Percentiles rank a stretch among this genome's conserved stretches.
phyloP scores from a whole-genome alignment of 139 green algal genomes.

The Nannochloris sp. region DNA sequence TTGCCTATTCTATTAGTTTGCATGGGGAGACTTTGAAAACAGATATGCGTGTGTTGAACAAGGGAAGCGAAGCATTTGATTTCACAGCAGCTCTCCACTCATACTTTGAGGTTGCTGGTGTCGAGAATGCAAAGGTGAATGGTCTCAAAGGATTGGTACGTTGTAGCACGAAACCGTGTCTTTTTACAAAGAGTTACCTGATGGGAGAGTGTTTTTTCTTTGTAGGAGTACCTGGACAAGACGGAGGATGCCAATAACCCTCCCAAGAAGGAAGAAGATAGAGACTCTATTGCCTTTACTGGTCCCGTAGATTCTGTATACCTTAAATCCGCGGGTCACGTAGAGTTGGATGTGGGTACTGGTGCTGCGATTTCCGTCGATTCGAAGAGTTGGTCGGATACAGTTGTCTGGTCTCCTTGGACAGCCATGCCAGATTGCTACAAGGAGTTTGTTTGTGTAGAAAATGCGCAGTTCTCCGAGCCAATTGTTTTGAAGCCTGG shows the following conservation, averaged over 20 bases:
- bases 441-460: constrained; percentile 77
- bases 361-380: constrained; percentile 42
- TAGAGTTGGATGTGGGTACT: constrained; percentile 74
- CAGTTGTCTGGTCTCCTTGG: constrained; percentile 51
- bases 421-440: constrained; percentile 62
- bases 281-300: constrained; percentile 52
- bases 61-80: constrained; percentile 60
- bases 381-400: constrained; percentile 32
- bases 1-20: constrained; percentile 65
- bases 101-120: constrained; percentile 84
- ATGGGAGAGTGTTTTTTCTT: too few relatives aligned
- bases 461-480: constrained; percentile 60
- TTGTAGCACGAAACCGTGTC: background rate
- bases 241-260: constrained; percentile 67
- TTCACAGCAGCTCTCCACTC: constrained; percentile 95
- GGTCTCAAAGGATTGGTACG: constrained; percentile 60
- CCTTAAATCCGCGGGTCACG: constrained; percentile 52
- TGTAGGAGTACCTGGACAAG: constrained; percentile 75
- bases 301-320: constrained; percentile 77
- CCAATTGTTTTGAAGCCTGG: constrained; percentile 45
- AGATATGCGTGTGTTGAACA: constrained; percentile 81
- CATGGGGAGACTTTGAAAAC: constrained; percentile 73
- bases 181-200: too few relatives aligned
- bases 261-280: constrained; percentile 42
- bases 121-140: constrained; percentile 46